Evolutionary conservation across 164 flowering plant species (phyloP), one percentile per base, ranked within the genome.

Genomic region (Vitis cinerea): DNA sequence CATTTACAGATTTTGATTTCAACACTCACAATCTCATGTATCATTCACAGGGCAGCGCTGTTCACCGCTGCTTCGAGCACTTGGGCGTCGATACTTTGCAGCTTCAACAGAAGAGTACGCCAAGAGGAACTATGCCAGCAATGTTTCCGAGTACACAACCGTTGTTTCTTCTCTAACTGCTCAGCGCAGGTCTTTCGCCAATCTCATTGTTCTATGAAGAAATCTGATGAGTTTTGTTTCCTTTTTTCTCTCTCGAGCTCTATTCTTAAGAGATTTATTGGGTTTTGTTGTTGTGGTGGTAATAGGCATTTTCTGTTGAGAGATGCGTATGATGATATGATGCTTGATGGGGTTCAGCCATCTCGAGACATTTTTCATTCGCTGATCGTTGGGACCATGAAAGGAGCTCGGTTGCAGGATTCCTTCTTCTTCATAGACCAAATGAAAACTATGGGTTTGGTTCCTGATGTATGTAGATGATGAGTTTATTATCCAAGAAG

Each of bases 281-380:
- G 59, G 0, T 44, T 14, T 10, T 73, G 58, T 47, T 23, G 63
- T 55, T 60, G 19, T 49, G 16, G 14, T 13, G 55, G 27, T 48
- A 52, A 31, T 64, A 92, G 97, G 89, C 55, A 67, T 75, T 88
- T 50, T 72, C 75, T 91, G 78, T 67, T 95, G 90, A 90, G 92
- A 79, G 97, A 95, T 78, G 98, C 69, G 50, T 91, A 89, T 47
- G 96, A 95, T 59, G 98, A 95, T 69, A 90, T 95, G 97, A 68
- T 86, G 82, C 82, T 95, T 12, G 98, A 93, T 71, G 98, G 97
- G 12, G 88, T 93, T 56, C 86, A 85, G 78, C 99, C 98, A 2
- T 70, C 82, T 8, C 80, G 90, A 48, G 99, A 95, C 55, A 73
- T 83, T 11, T 94, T 93, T 68, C 93, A 88, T 64, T 86, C 94